These are phyloP conservation scores for Amaranthus tricolor DNA, from an alignment of 179 eudicot species.

Conservation along the genomic window DNA sequence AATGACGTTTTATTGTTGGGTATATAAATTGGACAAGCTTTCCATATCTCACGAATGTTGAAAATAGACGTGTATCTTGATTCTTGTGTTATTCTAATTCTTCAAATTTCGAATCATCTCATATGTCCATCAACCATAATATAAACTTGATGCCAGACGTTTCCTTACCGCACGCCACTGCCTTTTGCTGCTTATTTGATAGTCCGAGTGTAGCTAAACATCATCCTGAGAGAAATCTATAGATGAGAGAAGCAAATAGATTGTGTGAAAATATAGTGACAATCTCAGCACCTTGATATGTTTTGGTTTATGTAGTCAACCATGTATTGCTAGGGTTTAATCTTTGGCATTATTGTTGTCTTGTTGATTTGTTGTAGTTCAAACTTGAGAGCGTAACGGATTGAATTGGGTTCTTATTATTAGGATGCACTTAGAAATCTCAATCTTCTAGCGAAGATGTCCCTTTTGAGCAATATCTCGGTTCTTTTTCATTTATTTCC, in stretches of 20 bases:
- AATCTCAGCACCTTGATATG: too few species aligned
- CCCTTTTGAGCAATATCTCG: neutral
- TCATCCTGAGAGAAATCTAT: neutral
- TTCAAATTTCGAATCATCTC: neutral
- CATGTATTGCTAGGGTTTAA: too few species aligned
- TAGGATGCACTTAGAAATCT: conserved; percentile 4
- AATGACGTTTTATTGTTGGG: conserved; percentile 1
- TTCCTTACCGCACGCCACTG: too few species aligned
- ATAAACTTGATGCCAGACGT: neutral
- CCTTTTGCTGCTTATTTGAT: neutral
- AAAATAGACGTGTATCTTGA: too few species aligned
- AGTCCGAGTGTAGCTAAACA: neutral
- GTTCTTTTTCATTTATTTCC: neutral
- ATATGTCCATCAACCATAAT: neutral
- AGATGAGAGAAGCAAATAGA: neutral
- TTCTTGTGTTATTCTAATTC: too few species aligned
- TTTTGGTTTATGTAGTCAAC: too few species aligned
- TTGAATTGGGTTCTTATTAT: neutral
- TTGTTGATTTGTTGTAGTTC: neutral
- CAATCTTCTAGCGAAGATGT: neutral
- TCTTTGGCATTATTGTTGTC: too few species aligned
- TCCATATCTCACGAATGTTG: neutral
- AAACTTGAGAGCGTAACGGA: neutral
- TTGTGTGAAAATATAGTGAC: neutral
- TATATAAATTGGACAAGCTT: neutral